Evolutionary conservation across 1,284 basidiomycete genomes (phyloP).

Genomic region (Sporisorium reilianum): DNA sequence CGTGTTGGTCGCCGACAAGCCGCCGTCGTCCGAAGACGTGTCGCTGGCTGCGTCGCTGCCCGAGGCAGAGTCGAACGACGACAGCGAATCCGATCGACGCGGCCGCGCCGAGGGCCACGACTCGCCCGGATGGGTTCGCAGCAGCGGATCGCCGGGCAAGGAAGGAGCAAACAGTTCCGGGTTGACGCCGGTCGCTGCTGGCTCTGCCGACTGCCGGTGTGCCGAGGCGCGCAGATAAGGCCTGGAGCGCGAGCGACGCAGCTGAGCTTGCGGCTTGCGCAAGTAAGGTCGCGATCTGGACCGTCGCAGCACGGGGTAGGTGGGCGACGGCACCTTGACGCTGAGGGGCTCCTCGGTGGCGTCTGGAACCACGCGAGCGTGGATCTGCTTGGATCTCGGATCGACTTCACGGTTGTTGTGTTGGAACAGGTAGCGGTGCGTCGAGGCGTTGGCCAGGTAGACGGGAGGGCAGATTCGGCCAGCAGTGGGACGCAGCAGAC

Average conservation of each 20-base stretch:
- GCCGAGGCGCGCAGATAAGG: conserved; percentile 31
- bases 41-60: conserved; percentile 34
- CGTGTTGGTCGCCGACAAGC: conserved; percentile 20
- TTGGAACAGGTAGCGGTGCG: conserved; percentile 45
- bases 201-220: conserved; percentile 14
- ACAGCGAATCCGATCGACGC: conserved; percentile 22
- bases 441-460: conserved; percentile 50
- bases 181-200: conserved; percentile 7
- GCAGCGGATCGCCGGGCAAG: conserved; percentile 44
- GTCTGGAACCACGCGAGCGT: background rate
- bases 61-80: conserved; percentile 24
- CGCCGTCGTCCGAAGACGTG: conserved; percentile 23
- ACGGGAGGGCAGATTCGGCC: conserved; percentile 35
- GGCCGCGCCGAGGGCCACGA: conserved; percentile 48
- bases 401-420: conserved; percentile 12
- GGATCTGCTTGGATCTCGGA: conserved; percentile 1
- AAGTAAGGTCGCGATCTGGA: conserved; percentile 48
- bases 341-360: background rate
- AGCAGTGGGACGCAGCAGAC: conserved; percentile 42
- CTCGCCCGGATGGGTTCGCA: conserved; percentile 29
- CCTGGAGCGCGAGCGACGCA: conserved; percentile 48
- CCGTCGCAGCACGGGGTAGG: conserved; percentile 33
- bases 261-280: conserved; percentile 21
- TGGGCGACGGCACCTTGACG: conserved; percentile 6
- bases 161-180: conserved; percentile 46